These are phyloP conservation scores for Neofusicoccum kwambonambiense DNA, from an alignment of 2,329 filamentous ascomycete species.

Conservation along the genomic window DNA sequence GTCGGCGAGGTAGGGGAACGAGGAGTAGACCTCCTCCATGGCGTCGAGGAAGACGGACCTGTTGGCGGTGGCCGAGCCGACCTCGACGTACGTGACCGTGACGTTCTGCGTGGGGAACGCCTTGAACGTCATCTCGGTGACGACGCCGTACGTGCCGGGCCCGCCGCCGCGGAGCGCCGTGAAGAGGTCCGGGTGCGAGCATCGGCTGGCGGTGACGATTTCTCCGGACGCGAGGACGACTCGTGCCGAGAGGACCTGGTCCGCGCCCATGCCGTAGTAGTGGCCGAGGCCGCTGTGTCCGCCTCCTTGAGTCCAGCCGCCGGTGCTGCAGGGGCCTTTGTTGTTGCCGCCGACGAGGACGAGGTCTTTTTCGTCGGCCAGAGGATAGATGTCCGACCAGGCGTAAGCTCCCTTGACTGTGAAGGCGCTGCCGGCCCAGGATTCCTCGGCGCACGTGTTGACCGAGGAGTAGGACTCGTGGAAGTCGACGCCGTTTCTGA, in stretches of 20 bases:
- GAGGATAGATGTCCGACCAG: conserved; percentile 31
- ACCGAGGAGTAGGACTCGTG: conserved; percentile 9
- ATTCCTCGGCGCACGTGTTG: not conserved
- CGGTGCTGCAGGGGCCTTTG: conserved; percentile 26
- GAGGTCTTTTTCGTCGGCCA: conserved; percentile 24
- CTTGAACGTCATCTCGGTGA: conserved; percentile 31
- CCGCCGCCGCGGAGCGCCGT: conserved; percentile 36
- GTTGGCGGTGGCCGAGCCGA: conserved; percentile 24
- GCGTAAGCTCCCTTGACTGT: conserved; percentile 27
- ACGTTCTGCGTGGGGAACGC: not conserved
- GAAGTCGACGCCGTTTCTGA: conserved; percentile 33
- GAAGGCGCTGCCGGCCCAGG: conserved; percentile 30
- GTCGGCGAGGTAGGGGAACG: conserved; percentile 28
- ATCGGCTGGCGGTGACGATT: conserved; percentile 27
- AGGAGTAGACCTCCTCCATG: conserved; percentile 26
- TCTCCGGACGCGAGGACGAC: conserved; percentile 33
- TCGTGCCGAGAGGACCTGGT: conserved; percentile 31
- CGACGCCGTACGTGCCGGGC: conserved; percentile 33
- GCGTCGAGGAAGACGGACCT: conserved; percentile 25
- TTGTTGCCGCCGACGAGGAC: conserved; percentile 28
- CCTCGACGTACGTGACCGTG: not conserved
- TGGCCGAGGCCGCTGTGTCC: conserved; percentile 24
- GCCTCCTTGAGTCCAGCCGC: conserved; percentile 32
- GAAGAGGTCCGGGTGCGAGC: conserved; percentile 34
- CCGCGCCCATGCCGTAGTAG: conserved; percentile 29